Conservation (phyloP, 768 basidiomycete species). For the Kwoniella dendrophila region DNA sequence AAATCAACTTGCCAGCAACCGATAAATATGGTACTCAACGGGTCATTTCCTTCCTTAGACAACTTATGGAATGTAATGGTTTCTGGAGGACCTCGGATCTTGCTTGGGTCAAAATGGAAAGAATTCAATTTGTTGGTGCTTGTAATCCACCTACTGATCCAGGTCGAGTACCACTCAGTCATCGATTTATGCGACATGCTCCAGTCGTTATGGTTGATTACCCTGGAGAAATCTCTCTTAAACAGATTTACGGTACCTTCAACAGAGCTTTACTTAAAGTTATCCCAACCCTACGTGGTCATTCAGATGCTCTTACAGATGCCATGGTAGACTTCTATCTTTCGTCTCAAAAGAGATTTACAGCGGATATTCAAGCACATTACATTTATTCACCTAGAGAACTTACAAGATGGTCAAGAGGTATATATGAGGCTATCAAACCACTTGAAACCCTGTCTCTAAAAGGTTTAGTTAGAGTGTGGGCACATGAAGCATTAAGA, state of each 20-base stretch:
- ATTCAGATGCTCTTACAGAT: slow-evolving; percentile 90
- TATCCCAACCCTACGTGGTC: slow-evolving; percentile 86
- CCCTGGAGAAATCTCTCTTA: slow-evolving; percentile 92
- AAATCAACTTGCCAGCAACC: slow-evolving; percentile 94
- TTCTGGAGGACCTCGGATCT: slow-evolving; percentile 94
- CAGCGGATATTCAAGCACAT: slow-evolving; percentile 95
- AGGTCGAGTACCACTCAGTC: slow-evolving; percentile 95
- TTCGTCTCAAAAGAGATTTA: slow-evolving; percentile 90
- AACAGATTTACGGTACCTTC: slow-evolving; percentile 98
- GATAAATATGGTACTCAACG: slow-evolving; percentile 99
- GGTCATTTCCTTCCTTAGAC: slow-evolving; percentile 97
- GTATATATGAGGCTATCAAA: slow-evolving; percentile 93
- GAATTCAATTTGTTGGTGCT: slow-evolving; percentile 99
- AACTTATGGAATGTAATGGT: slow-evolving; percentile 90
- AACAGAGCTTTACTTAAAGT: slow-evolving; percentile 95
- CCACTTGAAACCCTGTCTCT: slow-evolving; percentile 90
- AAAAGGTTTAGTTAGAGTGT: slow-evolving; percentile 92
- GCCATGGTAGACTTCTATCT: slow-evolving; percentile 97
- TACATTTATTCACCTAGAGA: slow-evolving; percentile 99
- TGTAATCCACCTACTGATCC: slow-evolving; percentile 99
- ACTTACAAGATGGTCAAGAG: slow-evolving; percentile 94
- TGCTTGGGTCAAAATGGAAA: slow-evolving; percentile 95
- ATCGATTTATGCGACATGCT: slow-evolving; percentile 95
- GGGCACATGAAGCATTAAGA: slow-evolving; percentile 96
- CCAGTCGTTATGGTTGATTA: slow-evolving; percentile 99